Percentiles rank a stretch among this genome's conserved stretches.
Conservation (phyloP, 148 eudicot genomes). For the Drosera capensis region DNA sequence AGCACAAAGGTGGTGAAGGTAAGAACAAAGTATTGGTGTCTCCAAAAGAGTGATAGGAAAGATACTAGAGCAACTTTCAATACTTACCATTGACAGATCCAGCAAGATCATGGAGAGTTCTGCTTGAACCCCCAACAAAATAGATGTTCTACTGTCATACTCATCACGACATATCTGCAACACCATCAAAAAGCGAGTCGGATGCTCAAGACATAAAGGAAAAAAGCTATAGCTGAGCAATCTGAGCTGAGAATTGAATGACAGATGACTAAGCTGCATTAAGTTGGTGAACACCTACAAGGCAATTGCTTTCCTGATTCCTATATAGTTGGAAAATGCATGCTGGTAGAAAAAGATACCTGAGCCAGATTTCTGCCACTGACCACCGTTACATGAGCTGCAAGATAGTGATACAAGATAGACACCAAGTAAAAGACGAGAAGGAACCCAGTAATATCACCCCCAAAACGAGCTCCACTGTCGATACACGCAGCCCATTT, state of each 20-base stretch:
- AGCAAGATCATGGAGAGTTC: slow-evolving; percentile 59
- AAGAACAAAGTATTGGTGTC: slow-evolving; percentile 1
- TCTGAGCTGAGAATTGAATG: neutral
- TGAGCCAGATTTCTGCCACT: slow-evolving; percentile 76
- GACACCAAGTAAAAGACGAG: slow-evolving; percentile 53
- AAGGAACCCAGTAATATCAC: slow-evolving; percentile 35
- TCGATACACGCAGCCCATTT: slow-evolving; percentile 80
- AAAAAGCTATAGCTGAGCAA: neutral
- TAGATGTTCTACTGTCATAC: slow-evolving; percentile 48
- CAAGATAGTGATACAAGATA: slow-evolving; percentile 65
- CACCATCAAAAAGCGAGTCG: slow-evolving; percentile 14
- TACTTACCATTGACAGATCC: slow-evolving; percentile 74
- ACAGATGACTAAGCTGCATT: too few relatives aligned
- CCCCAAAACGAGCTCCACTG: slow-evolving; percentile 78
- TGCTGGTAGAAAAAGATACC: slow-evolving; percentile 22
- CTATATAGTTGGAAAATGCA: neutral
- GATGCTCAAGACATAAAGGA: neutral
- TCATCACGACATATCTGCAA: slow-evolving; percentile 65
- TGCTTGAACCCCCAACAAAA: slow-evolving; percentile 62
- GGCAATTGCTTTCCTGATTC: neutral
- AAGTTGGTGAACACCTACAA: too few relatives aligned
- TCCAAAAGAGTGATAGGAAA: neutral
- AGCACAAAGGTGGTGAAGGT: slow-evolving; percentile 2
- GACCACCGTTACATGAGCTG: slow-evolving; percentile 48
- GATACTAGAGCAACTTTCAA: neutral